These are phyloP conservation scores for Bryum argenteum DNA, from an alignment of 225 moss, liverwort and hornwort species.

Conservation along the genomic window DNA sequence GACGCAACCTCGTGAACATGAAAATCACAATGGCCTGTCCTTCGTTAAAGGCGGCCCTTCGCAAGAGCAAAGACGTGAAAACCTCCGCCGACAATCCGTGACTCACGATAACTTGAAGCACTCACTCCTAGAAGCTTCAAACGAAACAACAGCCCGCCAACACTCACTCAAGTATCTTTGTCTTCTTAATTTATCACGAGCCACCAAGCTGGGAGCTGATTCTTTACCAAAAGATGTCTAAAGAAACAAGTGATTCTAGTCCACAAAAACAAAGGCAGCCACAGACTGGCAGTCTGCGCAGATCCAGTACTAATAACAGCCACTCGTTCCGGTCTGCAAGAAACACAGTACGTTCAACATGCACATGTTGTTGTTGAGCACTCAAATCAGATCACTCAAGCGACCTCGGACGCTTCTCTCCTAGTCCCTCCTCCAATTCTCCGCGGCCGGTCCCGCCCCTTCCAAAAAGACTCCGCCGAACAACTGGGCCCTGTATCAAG, in stretches of 20 bases:
- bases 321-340: slow-evolving; percentile 1
- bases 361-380: slow-evolving; percentile 1
- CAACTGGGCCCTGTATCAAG: no score
- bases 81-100: no score
- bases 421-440: not conserved
- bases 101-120: no score
- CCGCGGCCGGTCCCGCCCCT: not conserved
- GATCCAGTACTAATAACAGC: slow-evolving; percentile 28
- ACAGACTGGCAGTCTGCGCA: slow-evolving; percentile 2
- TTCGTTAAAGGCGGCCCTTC: not conserved
- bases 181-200: not conserved
- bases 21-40: not conserved
- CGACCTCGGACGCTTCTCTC: slow-evolving; percentile 9
- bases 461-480: not conserved
- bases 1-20: not conserved
- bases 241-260: slow-evolving; percentile 26
- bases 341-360: slow-evolving; percentile 16
- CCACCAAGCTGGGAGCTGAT: slow-evolving; percentile 3
- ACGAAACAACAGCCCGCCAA: slow-evolving; percentile 9
- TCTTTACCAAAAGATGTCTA: slow-evolving; percentile 10
- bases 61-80: not conserved
- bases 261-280: slow-evolving; percentile 25
- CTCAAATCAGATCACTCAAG: not conserved
- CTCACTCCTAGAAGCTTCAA: no score
- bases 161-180: not conserved